Conservation (phyloP, 176 grass and related monocot species). For the Avena atlantica region DNA sequence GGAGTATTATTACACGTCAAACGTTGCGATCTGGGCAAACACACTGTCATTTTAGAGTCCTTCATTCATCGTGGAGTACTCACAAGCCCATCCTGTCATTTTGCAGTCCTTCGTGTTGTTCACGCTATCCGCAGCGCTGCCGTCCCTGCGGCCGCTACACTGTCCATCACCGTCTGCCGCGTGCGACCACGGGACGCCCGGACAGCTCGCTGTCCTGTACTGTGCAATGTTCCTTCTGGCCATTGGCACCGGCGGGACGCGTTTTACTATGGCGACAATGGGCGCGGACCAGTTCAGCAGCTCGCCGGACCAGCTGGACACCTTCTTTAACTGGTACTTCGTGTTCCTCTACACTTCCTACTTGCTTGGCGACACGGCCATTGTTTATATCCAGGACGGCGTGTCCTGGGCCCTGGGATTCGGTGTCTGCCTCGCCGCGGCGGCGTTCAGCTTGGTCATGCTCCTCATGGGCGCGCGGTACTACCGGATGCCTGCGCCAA, state of each 20-base stretch:
- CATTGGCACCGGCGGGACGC: constrained; percentile 31
- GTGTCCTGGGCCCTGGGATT: constrained; percentile 56
- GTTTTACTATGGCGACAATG: constrained; percentile 1
- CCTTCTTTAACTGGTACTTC: constrained; percentile 44
- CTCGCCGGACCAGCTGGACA: constrained; percentile 19
- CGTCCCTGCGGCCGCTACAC: constrained; percentile 42
- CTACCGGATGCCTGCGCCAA: constrained; percentile 26
- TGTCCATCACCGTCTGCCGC: neutral
- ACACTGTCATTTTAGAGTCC: too few species aligned
- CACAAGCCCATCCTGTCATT: neutral
- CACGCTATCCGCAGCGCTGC: constrained; percentile 7
- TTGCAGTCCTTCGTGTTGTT: constrained; percentile 30
- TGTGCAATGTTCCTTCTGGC: constrained; percentile 35
- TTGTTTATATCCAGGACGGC: constrained; percentile 46
- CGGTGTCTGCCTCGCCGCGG: constrained; percentile 34
- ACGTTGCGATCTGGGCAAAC: too few species aligned
- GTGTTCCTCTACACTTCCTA: constrained; percentile 30
- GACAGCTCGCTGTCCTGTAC: constrained; percentile 48
- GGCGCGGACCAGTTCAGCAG: constrained; percentile 37
- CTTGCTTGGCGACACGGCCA: neutral
- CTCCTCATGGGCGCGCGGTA: constrained; percentile 48
- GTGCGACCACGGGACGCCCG: neutral
- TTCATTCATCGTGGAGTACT: neutral
- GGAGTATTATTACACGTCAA: too few species aligned
- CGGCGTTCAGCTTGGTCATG: constrained; percentile 28